Percentiles rank a stretch among this genome's conserved stretches.
Evolutionary conservation across 169 alveolate genomes (phyloP).

Genomic region (Ichthyophthirius multifiliis): DNA sequence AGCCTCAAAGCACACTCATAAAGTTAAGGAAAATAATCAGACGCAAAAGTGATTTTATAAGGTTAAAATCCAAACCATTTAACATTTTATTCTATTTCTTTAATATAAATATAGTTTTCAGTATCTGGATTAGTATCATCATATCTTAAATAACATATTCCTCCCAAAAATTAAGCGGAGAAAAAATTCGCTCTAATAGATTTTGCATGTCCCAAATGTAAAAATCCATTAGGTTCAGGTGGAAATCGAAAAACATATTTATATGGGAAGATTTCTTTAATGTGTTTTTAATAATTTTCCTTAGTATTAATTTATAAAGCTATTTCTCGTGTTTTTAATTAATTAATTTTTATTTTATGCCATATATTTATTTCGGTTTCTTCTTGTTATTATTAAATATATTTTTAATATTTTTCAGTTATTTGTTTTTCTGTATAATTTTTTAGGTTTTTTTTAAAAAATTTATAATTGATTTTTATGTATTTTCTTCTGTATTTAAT

Average conservation of each 20-base stretch:
- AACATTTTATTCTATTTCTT: slow-evolving; percentile 65
- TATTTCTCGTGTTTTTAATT: slow-evolving; percentile 8
- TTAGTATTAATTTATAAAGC: background rate
- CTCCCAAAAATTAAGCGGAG: slow-evolving; percentile 91
- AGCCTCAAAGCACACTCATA: slow-evolving; percentile 95
- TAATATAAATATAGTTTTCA: slow-evolving; percentile 76
- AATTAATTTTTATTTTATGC: slow-evolving; percentile 13
- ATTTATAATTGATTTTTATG: background rate
- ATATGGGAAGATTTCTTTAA: background rate
- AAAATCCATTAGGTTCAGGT: slow-evolving; percentile 99
- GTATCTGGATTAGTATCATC: slow-evolving; percentile 87
- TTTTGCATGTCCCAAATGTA: slow-evolving; percentile 99
- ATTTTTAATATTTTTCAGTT: background rate
- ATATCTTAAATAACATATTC: slow-evolving; percentile 73
- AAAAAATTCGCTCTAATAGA: slow-evolving; percentile 97
- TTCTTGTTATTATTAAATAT: background rate
- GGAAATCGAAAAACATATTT: slow-evolving; percentile 91
- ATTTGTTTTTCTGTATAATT: background rate
- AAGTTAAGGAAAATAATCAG: slow-evolving; percentile 97
- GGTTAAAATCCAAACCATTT: slow-evolving; percentile 96
- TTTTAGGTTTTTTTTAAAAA: background rate
- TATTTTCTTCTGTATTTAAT: background rate
- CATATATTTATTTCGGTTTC: background rate
- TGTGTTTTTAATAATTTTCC: background rate
- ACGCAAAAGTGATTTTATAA: slow-evolving; percentile 94